Conservation (phyloP, 2,329 filamentous ascomycete genomes). For the Penicillium sp. region DNA sequence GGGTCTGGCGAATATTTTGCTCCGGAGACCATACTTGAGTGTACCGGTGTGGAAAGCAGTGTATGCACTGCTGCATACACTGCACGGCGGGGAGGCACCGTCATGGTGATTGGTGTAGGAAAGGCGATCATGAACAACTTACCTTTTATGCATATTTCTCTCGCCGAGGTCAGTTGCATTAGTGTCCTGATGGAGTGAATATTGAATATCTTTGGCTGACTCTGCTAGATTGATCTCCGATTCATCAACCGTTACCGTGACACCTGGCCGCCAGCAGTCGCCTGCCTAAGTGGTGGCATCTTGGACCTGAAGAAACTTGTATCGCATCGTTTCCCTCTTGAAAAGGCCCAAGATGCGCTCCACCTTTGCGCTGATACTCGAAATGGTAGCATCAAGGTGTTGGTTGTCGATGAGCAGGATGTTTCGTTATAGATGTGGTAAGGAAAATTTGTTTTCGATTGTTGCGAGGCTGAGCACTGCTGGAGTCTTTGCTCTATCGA, state of each 20-base stretch:
- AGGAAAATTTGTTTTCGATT: neutral
- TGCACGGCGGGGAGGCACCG: constrained; percentile 49
- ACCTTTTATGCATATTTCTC: constrained; percentile 58
- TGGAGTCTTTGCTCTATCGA: neutral
- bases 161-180: constrained; percentile 42
- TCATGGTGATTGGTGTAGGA: constrained; percentile 59
- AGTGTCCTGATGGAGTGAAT: neutral
- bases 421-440: constrained; percentile 10
- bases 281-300: constrained; percentile 51
- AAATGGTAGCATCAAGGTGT: constrained; percentile 53
- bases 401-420: constrained; percentile 47
- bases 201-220: neutral
- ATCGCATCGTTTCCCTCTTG: constrained; percentile 55
- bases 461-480: too few species aligned
- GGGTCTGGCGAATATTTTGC: constrained; percentile 48
- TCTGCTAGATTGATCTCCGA: constrained; percentile 52
- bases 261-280: constrained; percentile 60
- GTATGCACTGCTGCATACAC: constrained; percentile 52
- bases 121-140: constrained; percentile 55
- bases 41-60: constrained; percentile 58
- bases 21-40: constrained; percentile 54
- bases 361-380: constrained; percentile 45
- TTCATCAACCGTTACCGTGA: constrained; percentile 65
- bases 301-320: constrained; percentile 55
- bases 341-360: constrained; percentile 53